Base-by-base conservation (phyloP, 2,329 filamentous ascomycete species). In the Penicillium sp. region DNA sequence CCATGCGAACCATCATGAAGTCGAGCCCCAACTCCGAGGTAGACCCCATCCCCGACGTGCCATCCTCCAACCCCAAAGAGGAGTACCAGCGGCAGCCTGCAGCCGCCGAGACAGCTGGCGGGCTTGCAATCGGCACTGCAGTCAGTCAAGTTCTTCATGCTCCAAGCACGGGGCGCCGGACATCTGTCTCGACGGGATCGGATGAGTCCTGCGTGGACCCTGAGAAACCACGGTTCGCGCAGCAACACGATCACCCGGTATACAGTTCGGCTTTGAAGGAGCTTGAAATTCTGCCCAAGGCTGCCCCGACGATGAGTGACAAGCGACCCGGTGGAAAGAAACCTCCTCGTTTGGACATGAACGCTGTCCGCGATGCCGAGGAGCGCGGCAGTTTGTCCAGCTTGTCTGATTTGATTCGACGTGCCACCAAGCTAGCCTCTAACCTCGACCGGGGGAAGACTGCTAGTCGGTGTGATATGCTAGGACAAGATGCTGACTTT, bases 301-400 rank as follows among this genome's bases (percentile, higher is more conserved):
- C 73, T 44, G 68, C 73, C 9, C 73, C 72, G 8, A 74, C 75
- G 8, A 78, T 80, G 76, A 79, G 78, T 60, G 73, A 77, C 55
- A 80, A 72, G 62, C 73, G 76, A 42, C 78, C 77, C 22, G 70
- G 72, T 19, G 73, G 69, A 42, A 76, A 72, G 56, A 73, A 78
- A 62, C 93, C 94, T 35, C 91, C 92, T 3, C 87, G 86, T 38
- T 81, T 97, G 4, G 88, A 97, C 72, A 89, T 97, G 26, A 89
- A 93, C 72, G 91, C 91, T 4, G 91, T 96, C 3, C 86, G 88
- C 66, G 88, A 90, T 56, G 91, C 91, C 17, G 92, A 97, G 76
- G 87, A 90, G 1, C 87, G 95, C 72, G 93, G 92, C 4, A 97
- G 93, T 74, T 83, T 97, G 65, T 98, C 95, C 1, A 97, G 93